Conservation (phyloP, 768 basidiomycete species). For the Suillus occidentalis region DNA sequence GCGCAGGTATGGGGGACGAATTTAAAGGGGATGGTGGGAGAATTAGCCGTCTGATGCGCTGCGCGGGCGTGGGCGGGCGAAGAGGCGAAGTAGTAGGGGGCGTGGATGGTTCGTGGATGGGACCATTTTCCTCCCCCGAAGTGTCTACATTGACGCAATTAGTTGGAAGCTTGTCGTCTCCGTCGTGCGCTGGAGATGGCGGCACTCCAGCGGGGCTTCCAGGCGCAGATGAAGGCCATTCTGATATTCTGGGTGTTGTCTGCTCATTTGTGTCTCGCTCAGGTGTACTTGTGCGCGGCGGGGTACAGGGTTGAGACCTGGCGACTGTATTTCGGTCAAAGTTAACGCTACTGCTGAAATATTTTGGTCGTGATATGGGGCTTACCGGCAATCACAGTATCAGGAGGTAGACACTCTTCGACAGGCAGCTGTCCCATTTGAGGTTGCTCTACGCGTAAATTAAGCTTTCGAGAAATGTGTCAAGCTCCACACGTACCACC, state of each 20-base stretch:
- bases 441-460: not conserved
- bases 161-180: constrained; percentile 7
- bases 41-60: constrained; percentile 17
- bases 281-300: constrained; percentile 12
- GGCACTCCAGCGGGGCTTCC: constrained; percentile 17
- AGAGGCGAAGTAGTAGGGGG: constrained; percentile 15
- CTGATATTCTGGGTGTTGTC: constrained; percentile 24
- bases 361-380: not conserved
- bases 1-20: constrained; percentile 11
- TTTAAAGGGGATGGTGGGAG: constrained; percentile 5
- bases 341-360: not conserved
- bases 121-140: constrained; percentile 15
- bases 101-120: constrained; percentile 6
- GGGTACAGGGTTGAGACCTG: constrained; percentile 1
- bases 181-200: not conserved
- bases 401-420: constrained; percentile 2
- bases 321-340: not conserved
- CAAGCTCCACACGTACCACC: not conserved
- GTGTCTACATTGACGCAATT: constrained; percentile 8
- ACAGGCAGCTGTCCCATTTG: not conserved
- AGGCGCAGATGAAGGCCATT: constrained; percentile 29
- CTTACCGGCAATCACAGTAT: not conserved
- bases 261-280: constrained; percentile 16
- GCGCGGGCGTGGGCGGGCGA: constrained; percentile 31
- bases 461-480: not conserved